Conservation (phyloP, 2,329 filamentous ascomycete genomes). For the Scytalidium sp. region DNA sequence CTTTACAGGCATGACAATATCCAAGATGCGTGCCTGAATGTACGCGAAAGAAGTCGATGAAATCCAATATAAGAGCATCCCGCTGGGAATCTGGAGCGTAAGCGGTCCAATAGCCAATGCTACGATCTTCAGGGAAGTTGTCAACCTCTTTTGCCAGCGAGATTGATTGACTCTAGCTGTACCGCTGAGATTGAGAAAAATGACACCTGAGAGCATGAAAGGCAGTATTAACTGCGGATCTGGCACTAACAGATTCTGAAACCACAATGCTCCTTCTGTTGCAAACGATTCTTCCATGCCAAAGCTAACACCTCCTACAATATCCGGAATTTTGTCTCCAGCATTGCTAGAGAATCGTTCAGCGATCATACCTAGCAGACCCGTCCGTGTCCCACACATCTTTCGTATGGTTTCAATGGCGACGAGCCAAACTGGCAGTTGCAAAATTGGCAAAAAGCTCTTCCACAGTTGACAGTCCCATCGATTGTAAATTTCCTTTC, state of each 20-base stretch:
- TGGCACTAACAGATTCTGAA: conserved; percentile 49
- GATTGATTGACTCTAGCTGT: conserved; percentile 6
- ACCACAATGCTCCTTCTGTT: conserved; percentile 59
- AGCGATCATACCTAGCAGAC: conserved; percentile 35
- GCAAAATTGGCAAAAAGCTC: conserved; percentile 30
- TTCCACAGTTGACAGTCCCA: conserved; percentile 32
- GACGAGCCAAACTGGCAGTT: conserved; percentile 42
- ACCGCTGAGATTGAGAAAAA: conserved; percentile 43
- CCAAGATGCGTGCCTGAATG: conserved; percentile 34
- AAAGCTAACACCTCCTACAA: neutral
- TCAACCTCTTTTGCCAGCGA: conserved; percentile 21
- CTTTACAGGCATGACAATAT: conserved; percentile 35
- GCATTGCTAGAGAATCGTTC: conserved; percentile 3
- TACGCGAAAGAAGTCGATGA: conserved; percentile 39
- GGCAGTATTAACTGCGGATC: conserved; percentile 51
- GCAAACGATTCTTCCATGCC: conserved; percentile 33
- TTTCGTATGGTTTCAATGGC: conserved; percentile 44
- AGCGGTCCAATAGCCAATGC: conserved; percentile 36
- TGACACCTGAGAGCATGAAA: conserved; percentile 41
- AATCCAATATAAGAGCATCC: conserved; percentile 48
- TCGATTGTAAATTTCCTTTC: conserved; percentile 26
- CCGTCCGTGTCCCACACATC: conserved; percentile 40
- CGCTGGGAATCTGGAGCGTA: conserved; percentile 37
- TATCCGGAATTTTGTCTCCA: neutral
- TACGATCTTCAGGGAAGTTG: conserved; percentile 30